Conservation (phyloP, 805 yeast species). For the Hyphopichia homilentoma region DNA sequence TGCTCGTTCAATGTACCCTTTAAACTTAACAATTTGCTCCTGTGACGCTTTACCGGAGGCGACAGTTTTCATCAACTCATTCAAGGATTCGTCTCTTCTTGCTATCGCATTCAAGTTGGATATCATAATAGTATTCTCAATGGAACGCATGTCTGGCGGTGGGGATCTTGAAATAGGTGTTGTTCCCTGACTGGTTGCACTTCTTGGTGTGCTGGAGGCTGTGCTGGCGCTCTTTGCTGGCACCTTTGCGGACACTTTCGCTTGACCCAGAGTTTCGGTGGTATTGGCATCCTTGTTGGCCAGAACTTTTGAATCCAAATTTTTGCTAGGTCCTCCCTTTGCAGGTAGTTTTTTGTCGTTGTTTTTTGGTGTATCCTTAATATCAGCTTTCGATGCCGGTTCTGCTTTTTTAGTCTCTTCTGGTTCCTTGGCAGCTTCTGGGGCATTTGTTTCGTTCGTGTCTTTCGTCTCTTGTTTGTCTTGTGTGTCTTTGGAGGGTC, state of each 20-base stretch:
- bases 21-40: conserved; percentile 73
- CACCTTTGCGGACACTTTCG: no score
- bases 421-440: background rate
- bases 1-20: conserved; percentile 75
- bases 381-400: no score
- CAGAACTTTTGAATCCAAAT: no score
- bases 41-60: conserved; percentile 78
- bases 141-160: conserved; percentile 39
- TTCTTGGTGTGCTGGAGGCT: conserved; percentile 5
- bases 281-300: no score
- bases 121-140: conserved; percentile 77
- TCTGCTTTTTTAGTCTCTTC: conserved; percentile 13
- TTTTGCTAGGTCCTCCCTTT: no score
- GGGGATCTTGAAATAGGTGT: background rate
- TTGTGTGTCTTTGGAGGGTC: background rate
- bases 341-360: no score
- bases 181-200: conserved; percentile 10
- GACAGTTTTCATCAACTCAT: conserved; percentile 74
- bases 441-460: no score
- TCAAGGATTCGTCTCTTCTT: conserved; percentile 61
- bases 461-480: no score
- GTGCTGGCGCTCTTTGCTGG: no score
- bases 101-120: conserved; percentile 83
- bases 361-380: no score
- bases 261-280: no score